Percentiles rank a stretch among this genome's conserved stretches.
These are phyloP conservation scores for Daldinia concentrica DNA, from an alignment of 495 filamentous ascomycete species.

Conservation along the genomic window DNA sequence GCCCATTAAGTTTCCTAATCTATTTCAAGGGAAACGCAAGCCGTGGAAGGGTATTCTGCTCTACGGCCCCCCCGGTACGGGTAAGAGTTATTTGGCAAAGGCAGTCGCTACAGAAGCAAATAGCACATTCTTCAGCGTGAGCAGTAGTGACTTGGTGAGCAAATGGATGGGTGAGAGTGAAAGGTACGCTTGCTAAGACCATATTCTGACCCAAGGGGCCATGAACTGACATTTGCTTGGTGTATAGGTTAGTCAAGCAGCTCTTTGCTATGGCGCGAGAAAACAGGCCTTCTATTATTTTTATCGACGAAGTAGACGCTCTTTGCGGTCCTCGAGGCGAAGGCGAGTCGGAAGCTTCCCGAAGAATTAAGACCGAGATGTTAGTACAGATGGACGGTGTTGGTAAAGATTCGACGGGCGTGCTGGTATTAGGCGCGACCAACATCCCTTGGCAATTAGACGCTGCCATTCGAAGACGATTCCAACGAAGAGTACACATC, in stretches of 20 bases:
- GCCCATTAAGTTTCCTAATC: slow-evolving; percentile 96
- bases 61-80: slow-evolving; percentile 95
- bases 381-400: slow-evolving; percentile 99
- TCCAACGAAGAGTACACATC: slow-evolving; percentile 96
- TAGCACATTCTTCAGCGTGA: slow-evolving; percentile 99
- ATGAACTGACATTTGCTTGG: slow-evolving; percentile 14
- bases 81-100: slow-evolving; percentile 96
- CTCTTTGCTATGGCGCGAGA: slow-evolving; percentile 98
- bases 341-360: slow-evolving; percentile 95
- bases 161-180: slow-evolving; percentile 99
- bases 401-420: slow-evolving; percentile 90
- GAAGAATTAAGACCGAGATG: slow-evolving; percentile 97
- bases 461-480: slow-evolving; percentile 95
- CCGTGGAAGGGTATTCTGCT: slow-evolving; percentile 98
- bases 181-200: slow-evolving; percentile 64
- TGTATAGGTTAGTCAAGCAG: slow-evolving; percentile 86
- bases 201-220: background rate
- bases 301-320: slow-evolving; percentile 99
- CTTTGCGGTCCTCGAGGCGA: slow-evolving; percentile 96
- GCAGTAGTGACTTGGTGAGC: slow-evolving; percentile 92
- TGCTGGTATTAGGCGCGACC: slow-evolving; percentile 94
- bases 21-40: slow-evolving; percentile 96
- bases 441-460: slow-evolving; percentile 99
- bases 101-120: slow-evolving; percentile 98
- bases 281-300: slow-evolving; percentile 98